Percentiles rank a stretch among this genome's conserved stretches.
Conservation (phyloP, 495 filamentous ascomycete species). For the Staphylotrichum longicolle region DNA sequence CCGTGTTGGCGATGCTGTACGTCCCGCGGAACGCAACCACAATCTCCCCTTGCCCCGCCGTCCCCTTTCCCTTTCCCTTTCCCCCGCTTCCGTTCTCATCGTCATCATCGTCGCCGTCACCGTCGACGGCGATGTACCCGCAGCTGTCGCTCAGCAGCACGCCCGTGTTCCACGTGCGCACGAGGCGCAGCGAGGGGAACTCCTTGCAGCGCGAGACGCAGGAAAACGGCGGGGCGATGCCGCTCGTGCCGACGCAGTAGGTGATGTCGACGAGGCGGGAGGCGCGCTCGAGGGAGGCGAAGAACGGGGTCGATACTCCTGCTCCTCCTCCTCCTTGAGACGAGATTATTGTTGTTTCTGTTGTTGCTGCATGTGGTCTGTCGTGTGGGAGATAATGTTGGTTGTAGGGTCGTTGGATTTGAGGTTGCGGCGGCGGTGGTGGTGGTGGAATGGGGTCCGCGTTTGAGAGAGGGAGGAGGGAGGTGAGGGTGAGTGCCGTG, state of each 20-base stretch:
- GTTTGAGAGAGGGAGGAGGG: neutral
- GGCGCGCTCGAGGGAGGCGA: constrained; percentile 78
- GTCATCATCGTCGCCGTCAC: constrained; percentile 48
- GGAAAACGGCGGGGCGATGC: constrained; percentile 75
- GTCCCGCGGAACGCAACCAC: constrained; percentile 94
- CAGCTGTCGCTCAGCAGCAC: constrained; percentile 84
- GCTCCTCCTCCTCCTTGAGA: too few species aligned
- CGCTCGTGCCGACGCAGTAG: constrained; percentile 85
- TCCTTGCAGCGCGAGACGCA: constrained; percentile 82
- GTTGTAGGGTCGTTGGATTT: constrained; percentile 2
- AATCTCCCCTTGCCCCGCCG: constrained; percentile 44
- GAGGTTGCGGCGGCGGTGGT: neutral
- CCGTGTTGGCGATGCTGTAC: constrained; percentile 86
- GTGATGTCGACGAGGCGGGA: constrained; percentile 88
- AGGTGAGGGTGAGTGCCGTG: neutral
- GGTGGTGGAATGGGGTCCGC: neutral
- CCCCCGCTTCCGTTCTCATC: constrained; percentile 19
- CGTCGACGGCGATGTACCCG: constrained; percentile 87
- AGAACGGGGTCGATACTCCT: constrained; percentile 49
- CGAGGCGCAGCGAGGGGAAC: constrained; percentile 73
- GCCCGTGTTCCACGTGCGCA: constrained; percentile 88
- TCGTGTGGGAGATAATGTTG: constrained; percentile 23
- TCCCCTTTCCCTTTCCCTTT: neutral
- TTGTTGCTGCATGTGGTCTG: neutral
- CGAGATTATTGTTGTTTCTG: neutral